phyloP scores from a whole-genome alignment of 306 rosid genomes.

The Vicia villosa region DNA sequence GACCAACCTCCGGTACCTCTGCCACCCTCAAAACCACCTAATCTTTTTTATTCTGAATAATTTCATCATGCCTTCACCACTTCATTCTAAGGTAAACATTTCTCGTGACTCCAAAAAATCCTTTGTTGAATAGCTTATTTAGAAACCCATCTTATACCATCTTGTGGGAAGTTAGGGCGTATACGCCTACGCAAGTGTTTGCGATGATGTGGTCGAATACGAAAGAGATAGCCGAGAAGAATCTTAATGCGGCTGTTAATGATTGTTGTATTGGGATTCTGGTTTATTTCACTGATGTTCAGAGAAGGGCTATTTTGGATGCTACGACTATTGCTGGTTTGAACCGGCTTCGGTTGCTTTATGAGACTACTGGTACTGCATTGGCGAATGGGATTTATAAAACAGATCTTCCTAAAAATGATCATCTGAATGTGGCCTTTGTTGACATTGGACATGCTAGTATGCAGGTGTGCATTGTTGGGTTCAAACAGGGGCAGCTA shows the following conservation, averaged over 20 bases:
- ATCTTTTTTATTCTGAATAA: too few relatives aligned
- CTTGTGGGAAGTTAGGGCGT: conserved; percentile 66
- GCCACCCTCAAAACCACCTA: too few relatives aligned
- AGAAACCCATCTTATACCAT: too few relatives aligned
- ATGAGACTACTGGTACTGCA: conserved; percentile 92
- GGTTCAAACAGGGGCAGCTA: conserved; percentile 88
- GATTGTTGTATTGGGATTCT: conserved; percentile 98
- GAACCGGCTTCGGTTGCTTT: conserved; percentile 83
- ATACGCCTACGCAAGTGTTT: conserved; percentile 80
- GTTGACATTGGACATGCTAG: conserved; percentile 94
- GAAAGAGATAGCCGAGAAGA: conserved; percentile 74
- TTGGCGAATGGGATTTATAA: conserved; percentile 94
- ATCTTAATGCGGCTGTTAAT: conserved; percentile 71
- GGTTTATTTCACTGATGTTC: conserved; percentile 84
- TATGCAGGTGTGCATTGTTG: conserved; percentile 97
- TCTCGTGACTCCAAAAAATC: too few relatives aligned
- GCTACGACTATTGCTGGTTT: conserved; percentile 91
- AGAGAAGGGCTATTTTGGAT: conserved; percentile 87
- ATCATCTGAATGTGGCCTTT: conserved; percentile 85
- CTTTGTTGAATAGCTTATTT: too few relatives aligned
- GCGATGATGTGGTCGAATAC: conserved; percentile 81
- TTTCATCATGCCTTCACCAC: too few relatives aligned
- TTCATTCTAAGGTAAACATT: too few relatives aligned
- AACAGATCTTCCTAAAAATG: conserved; percentile 82
- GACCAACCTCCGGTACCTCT: too few relatives aligned